These are phyloP conservation scores for Erodium texanum DNA, from an alignment of 441 rosid genomes.

Conservation along the genomic window DNA sequence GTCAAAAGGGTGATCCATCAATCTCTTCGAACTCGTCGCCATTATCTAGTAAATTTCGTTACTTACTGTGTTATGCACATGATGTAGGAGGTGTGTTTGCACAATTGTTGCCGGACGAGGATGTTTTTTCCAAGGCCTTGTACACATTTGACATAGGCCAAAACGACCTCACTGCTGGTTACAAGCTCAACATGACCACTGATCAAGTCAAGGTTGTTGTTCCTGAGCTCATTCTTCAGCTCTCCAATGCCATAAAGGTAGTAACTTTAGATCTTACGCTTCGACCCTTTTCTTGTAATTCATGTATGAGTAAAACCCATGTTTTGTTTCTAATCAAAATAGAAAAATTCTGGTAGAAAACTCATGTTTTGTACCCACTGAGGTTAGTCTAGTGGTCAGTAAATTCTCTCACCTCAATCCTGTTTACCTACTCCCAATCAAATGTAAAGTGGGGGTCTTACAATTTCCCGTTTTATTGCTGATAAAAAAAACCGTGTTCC, in stretches of 20 bases:
- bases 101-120: conserved; percentile 43
- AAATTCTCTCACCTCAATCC: too few relatives aligned
- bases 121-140: conserved; percentile 45
- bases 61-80: too few relatives aligned
- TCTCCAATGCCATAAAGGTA: conserved; percentile 42
- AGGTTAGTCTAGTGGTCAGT: too few relatives aligned
- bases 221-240: conserved; percentile 42
- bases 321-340: too few relatives aligned
- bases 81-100: conserved; percentile 37
- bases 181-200: conserved; percentile 42
- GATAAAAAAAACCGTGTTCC: too few relatives aligned
- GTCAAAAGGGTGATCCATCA: conserved; percentile 31
- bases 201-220: conserved; percentile 53
- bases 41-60: too few relatives aligned
- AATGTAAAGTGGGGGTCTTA: too few relatives aligned
- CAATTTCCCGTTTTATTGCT: too few relatives aligned
- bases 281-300: neutral
- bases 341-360: too few relatives aligned
- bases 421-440: too few relatives aligned
- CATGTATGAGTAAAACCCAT: neutral
- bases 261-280: too few relatives aligned
- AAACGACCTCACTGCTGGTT: conserved; percentile 60
- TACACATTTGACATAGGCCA: conserved; percentile 77
- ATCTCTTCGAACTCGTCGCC: neutral
- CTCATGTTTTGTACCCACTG: too few relatives aligned